phyloP scores from a whole-genome alignment of 169 alveolate species.

The Blepharisma undulans region DNA sequence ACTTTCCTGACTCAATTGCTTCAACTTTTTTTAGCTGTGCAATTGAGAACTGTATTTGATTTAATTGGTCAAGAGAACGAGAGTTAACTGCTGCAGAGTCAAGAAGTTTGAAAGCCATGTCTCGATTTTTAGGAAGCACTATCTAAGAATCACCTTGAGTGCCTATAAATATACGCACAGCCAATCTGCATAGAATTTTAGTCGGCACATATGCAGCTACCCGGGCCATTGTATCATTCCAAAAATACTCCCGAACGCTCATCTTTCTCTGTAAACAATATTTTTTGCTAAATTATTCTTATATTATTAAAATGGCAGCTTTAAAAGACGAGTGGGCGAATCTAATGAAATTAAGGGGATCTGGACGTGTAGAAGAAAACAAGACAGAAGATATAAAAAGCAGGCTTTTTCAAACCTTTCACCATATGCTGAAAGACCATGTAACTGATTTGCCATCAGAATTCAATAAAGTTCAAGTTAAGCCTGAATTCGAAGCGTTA shows the following conservation, averaged over 20 bases:
- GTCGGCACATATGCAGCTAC: background rate
- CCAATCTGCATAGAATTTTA: background rate
- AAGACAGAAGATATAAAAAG: background rate
- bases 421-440: background rate
- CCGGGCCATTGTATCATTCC: background rate
- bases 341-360: background rate
- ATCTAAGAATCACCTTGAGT: background rate
- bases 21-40: background rate
- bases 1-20: background rate
- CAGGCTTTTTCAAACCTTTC: background rate
- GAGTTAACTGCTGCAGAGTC: background rate
- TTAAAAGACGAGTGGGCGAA: background rate
- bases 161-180: background rate
- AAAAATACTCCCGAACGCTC: background rate
- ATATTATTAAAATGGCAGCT: background rate
- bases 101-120: constrained; percentile 8
- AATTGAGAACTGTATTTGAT: background rate
- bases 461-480: background rate
- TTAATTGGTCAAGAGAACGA: background rate
- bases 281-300: background rate
- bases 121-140: constrained; percentile 21
- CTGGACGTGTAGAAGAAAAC: background rate
- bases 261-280: background rate
- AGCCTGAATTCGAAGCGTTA: background rate
- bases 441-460: background rate